Conservation (phyloP, 768 basidiomycete genomes). For the Nevesoporus exiguus region DNA sequence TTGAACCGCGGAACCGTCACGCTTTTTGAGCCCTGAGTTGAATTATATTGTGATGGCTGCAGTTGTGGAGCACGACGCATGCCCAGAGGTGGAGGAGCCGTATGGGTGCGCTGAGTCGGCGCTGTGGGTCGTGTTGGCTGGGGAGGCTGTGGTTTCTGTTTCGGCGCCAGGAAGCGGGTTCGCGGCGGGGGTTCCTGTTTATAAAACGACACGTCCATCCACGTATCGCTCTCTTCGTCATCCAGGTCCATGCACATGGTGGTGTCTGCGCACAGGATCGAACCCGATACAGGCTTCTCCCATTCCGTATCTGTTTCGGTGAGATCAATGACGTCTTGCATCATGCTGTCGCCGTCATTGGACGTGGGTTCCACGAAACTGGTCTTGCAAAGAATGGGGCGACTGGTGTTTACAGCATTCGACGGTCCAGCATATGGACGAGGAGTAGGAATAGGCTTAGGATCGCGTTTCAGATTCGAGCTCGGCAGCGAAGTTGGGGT, state of each 20-base stretch:
- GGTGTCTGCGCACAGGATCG: conserved; percentile 1
- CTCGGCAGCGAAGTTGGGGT: conserved; percentile 9
- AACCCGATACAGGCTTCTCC: conserved; percentile 1
- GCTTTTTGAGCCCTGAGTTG: conserved; percentile 20
- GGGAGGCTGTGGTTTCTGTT: conserved; percentile 1
- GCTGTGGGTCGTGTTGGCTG: conserved; percentile 2
- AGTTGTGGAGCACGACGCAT: conserved; percentile 26
- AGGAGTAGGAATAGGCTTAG: conserved; percentile 3
- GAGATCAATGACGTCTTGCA: conserved; percentile 23
- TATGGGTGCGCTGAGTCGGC: conserved; percentile 14
- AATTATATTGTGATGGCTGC: conserved; percentile 18
- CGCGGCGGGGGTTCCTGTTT: neutral
- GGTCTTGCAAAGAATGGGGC: neutral
- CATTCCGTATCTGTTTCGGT: conserved; percentile 19
- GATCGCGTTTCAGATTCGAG: conserved; percentile 10
- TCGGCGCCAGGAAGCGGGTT: neutral
- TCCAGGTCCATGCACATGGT: conserved; percentile 18
- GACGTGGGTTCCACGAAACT: neutral
- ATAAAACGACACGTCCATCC: conserved; percentile 21
- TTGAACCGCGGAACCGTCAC: conserved; percentile 25
- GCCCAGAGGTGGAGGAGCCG: conserved; percentile 26
- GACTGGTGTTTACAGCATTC: neutral
- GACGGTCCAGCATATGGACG: neutral
- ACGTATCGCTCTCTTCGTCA: conserved; percentile 9
- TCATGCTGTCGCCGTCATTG: conserved; percentile 7